Evolutionary conservation across 1,284 basidiomycete genomes (phyloP), one percentile per base, ranked within the genome.

Genomic region (Takashimella tepidaria): DNA sequence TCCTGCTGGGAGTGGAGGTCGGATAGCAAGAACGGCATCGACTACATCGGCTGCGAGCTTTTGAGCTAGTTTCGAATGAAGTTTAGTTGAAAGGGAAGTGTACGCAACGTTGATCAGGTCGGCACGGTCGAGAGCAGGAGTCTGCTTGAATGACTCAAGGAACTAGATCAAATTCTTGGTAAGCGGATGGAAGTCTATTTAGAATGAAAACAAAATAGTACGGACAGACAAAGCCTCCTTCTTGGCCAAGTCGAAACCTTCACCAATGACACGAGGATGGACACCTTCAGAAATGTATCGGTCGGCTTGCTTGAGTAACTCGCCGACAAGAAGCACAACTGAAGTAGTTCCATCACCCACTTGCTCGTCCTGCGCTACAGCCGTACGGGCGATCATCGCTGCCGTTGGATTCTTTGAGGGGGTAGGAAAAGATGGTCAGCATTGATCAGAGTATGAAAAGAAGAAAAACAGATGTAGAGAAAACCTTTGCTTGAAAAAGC

Each of bases 311-410:
- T 96, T 97, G 68, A 99, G 80, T 57, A 98, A 80, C 78, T 99
- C 96, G 62, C 96, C 96, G 53, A 98, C 96, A 41, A 99, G 82
- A 23, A 99, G 81, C 12, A 99, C 96, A 24, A 98, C 95, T 22
- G 89, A 93, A 23, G 96, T 98, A 41, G 96, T 98, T 49, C 96
- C 96, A 76, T 99, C 96, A 56, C 96, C 96, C 51, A 95, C 93
- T 81, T 98, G 93, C 75, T 98, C 96, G 69, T 98, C 95, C 76
- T 98, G 95, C 1, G 95, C 95, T 16, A 98, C 93, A 27, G 95
- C 95, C 41, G 95, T 98, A 54, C 93, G 85, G 41, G 96, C 96
- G 72, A 99, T 95, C 92, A 98, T 97, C 42, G 96, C 93, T 10
- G 96, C 96, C 10, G 96, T 98, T 19, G 96, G 96, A 76, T 99